phyloP scores from a whole-genome alignment of 1,284 basidiomycete species.

The Paramarasmius palmivorus region DNA sequence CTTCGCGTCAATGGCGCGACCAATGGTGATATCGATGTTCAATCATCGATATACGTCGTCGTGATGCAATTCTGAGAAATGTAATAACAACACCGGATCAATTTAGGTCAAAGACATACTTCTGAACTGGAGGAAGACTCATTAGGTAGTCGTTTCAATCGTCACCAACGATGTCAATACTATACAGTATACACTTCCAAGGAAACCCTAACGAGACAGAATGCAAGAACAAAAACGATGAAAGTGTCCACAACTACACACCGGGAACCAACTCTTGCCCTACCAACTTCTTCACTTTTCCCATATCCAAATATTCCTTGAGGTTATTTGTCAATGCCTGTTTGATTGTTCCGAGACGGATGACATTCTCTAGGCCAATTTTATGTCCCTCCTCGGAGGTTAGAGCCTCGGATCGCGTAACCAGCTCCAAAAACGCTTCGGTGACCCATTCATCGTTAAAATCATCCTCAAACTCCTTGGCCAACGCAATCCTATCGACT shows the following conservation, averaged over 20 bases:
- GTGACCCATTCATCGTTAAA: conserved; percentile 8
- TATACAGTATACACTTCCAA: too few relatives aligned
- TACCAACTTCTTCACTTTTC: conserved; percentile 9
- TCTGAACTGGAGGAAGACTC: too few relatives aligned
- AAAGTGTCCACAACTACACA: background rate
- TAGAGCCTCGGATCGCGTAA: conserved; percentile 7
- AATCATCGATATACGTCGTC: too few relatives aligned
- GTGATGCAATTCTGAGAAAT: too few relatives aligned
- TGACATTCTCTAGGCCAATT: conserved; percentile 10
- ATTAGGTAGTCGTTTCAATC: too few relatives aligned
- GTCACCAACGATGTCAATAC: too few relatives aligned
- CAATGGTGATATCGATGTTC: too few relatives aligned
- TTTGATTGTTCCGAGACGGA: conserved; percentile 9
- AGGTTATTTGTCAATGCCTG: conserved; percentile 8
- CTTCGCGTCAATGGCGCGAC: too few relatives aligned
- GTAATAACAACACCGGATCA: too few relatives aligned
- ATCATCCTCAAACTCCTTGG: conserved; percentile 3
- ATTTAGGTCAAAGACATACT: too few relatives aligned
- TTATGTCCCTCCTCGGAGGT: conserved; percentile 12
- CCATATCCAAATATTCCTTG: conserved; percentile 6
- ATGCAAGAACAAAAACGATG: background rate
- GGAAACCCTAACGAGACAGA: too few relatives aligned
- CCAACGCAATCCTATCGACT: conserved; percentile 9
- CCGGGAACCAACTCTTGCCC: conserved; percentile 7
- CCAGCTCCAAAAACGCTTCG: conserved; percentile 10